A percentile compares a stretch with the other conserved stretches of the same genome.
phyloP scores from a whole-genome alignment of 2,329 filamentous ascomycete species.

The Xylaria sp. region DNA sequence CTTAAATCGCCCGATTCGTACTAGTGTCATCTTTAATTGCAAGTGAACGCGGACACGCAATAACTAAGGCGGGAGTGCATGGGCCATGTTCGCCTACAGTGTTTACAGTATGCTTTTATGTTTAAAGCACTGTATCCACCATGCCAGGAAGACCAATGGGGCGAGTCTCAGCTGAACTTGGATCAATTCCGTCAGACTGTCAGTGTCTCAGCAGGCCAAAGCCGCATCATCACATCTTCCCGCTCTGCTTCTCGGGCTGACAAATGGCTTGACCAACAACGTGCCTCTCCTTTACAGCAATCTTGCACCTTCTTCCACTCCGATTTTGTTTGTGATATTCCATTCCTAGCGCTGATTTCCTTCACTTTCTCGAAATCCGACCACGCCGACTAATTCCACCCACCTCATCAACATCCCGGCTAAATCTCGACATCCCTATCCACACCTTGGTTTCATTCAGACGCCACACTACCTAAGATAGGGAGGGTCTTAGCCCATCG shows the following conservation, averaged over 20 bases:
- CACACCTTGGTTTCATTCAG: neutral
- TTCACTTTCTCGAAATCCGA: slow-evolving; percentile 13
- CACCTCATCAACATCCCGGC: slow-evolving; percentile 3
- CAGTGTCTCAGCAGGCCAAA: slow-evolving; percentile 19
- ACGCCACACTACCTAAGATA: neutral
- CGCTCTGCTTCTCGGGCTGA: neutral
- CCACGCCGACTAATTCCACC: slow-evolving; percentile 12
- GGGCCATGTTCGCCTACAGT: neutral
- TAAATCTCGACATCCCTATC: slow-evolving; percentile 5
- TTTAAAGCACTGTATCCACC: neutral
- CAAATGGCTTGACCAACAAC: slow-evolving; percentile 35
- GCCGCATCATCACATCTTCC: slow-evolving; percentile 9
- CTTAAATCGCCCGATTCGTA: slow-evolving; percentile 48
- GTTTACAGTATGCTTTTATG: neutral
- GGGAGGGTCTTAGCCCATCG: slow-evolving; percentile 9
- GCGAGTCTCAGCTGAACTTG: slow-evolving; percentile 20
- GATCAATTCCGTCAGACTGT: neutral
- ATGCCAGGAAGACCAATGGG: neutral
- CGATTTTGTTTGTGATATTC: slow-evolving; percentile 9
- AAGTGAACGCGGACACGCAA: slow-evolving; percentile 22
- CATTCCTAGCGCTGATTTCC: slow-evolving; percentile 12
- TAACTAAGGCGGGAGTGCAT: slow-evolving; percentile 11
- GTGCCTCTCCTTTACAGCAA: slow-evolving; percentile 7
- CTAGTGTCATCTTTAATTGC: slow-evolving; percentile 39
- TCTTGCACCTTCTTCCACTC: slow-evolving; percentile 24